phyloP scores from a whole-genome alignment of 805 yeast species.

The Candida insectorum region DNA sequence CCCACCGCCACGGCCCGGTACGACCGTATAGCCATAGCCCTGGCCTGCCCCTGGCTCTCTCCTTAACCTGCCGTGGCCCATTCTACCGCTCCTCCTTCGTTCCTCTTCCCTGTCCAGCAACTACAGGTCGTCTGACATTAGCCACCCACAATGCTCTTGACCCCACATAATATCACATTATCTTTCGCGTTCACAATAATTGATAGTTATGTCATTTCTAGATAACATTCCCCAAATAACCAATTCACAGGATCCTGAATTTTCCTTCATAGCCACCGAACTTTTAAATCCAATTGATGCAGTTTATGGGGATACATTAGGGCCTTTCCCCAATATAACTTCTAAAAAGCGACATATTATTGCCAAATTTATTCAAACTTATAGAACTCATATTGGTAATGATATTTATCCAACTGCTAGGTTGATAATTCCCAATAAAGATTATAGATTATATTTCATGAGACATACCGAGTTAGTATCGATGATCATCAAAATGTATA shows the following conservation, averaged over 20 bases:
- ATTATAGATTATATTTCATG: slow-evolving; percentile 57
- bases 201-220: slow-evolving; percentile 14
- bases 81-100: too few relatives aligned
- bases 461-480: slow-evolving; percentile 61
- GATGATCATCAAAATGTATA: slow-evolving; percentile 45
- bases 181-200: too few relatives aligned
- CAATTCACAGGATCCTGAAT: slow-evolving; percentile 40
- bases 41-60: too few relatives aligned
- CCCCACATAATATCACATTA: too few relatives aligned
- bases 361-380: slow-evolving; percentile 25
- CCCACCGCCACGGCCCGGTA: too few relatives aligned
- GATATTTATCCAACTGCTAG: slow-evolving; percentile 66
- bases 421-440: slow-evolving; percentile 61
- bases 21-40: too few relatives aligned
- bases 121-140: too few relatives aligned
- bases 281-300: slow-evolving; percentile 40
- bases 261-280: slow-evolving; percentile 36
- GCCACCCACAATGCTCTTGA: too few relatives aligned
- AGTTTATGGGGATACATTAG: slow-evolving; percentile 24
- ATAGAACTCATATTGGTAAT: slow-evolving; percentile 34
- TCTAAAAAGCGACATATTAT: slow-evolving; percentile 26
- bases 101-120: too few relatives aligned
- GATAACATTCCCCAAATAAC: slow-evolving; percentile 22
- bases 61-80: too few relatives aligned
- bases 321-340: slow-evolving; percentile 19